phyloP scores from a whole-genome alignment of 1,284 basidiomycete species.

The Thecaphora thlaspeos region DNA sequence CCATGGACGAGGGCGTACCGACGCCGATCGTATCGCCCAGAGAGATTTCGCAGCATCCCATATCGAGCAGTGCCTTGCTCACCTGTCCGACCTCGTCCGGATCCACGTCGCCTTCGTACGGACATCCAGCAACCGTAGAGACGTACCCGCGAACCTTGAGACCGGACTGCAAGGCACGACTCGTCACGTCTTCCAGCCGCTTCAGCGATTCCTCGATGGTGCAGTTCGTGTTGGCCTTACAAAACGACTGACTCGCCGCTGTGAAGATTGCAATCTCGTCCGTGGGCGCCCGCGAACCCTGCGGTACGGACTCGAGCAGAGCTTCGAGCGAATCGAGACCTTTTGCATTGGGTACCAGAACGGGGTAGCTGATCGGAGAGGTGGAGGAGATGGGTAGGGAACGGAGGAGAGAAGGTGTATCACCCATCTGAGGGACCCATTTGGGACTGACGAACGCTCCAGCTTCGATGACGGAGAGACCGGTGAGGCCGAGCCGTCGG shows the following conservation, averaged over 20 bases:
- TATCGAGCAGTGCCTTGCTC: slow-evolving; percentile 71
- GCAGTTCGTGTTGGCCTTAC: slow-evolving; percentile 79
- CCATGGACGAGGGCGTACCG: slow-evolving; percentile 72
- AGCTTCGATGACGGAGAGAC: slow-evolving; percentile 74
- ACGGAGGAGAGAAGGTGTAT: slow-evolving; percentile 62
- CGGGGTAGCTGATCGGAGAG: slow-evolving; percentile 69
- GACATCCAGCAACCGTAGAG: slow-evolving; percentile 73
- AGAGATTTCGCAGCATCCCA: slow-evolving; percentile 92
- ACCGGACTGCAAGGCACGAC: slow-evolving; percentile 66
- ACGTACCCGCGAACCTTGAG: slow-evolving; percentile 81
- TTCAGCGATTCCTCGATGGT: slow-evolving; percentile 72
- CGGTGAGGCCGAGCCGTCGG: slow-evolving; percentile 70
- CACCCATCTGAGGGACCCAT: slow-evolving; percentile 70
- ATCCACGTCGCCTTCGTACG: slow-evolving; percentile 78
- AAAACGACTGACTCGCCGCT: slow-evolving; percentile 80
- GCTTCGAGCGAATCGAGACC: slow-evolving; percentile 60
- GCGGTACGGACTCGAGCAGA: slow-evolving; percentile 9
- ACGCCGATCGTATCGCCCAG: slow-evolving; percentile 89
- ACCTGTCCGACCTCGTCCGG: slow-evolving; percentile 70
- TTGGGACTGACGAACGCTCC: slow-evolving; percentile 80
- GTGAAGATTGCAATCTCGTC: slow-evolving; percentile 89
- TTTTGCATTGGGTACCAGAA: slow-evolving; percentile 80
- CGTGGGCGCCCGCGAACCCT: slow-evolving; percentile 60
- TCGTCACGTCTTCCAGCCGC: slow-evolving; percentile 68
- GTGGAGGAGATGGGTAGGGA: slow-evolving; percentile 61